Base-by-base conservation (phyloP, 2,329 filamentous ascomycete genomes). In the Monilinia fructigena region DNA sequence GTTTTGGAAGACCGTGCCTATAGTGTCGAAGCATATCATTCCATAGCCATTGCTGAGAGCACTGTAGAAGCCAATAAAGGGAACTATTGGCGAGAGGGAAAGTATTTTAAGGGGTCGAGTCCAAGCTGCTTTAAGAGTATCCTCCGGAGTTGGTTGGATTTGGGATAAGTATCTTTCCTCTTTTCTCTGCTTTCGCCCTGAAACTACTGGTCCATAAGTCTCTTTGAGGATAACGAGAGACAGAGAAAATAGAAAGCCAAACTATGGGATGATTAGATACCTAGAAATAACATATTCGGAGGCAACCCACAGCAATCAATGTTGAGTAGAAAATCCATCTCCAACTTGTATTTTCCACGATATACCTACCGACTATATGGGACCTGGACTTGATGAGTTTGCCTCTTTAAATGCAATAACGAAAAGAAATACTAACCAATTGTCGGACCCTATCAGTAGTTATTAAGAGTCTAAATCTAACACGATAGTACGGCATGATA, bases 261-360 rank as follows among this genome's bases (percentile, higher is more conserved):
- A 59, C 56, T 59, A 6, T 31, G 16, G 11, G 0, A 2, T 35
- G 2, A 7, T 48, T 35, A 59, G 28, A 35, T 48, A 16, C 18
- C 12, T 6, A 23, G 20, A 4, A 35, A n/a, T 35, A 0, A 3
- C n/a, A 1, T 0, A 2, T 78, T 82, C 80, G 71, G 4, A 78
- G 74, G 11, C 79, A 72, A 47, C 71, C 73, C 23, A 78, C 80
- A 61, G 77, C 73, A 47, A 83, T 82, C 12, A 80, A 76, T 10
- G 83, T 77, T 16, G 82, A 74, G 77, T 81, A 84, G 66, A 83
- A 82, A 1, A 81, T 77, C 83, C 84, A 86, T 50, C 82, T 74
- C 83, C 83, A 86, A 4, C 80, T 81, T 35, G 74, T 74, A 4
- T 77, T 79, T 47, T 80, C 74, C 0, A 79, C 79, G 0, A 85